Percentiles rank a stretch among this genome's conserved stretches.
phyloP scores from a whole-genome alignment of 805 yeast species.

The Metschnikowia sp. region DNA sequence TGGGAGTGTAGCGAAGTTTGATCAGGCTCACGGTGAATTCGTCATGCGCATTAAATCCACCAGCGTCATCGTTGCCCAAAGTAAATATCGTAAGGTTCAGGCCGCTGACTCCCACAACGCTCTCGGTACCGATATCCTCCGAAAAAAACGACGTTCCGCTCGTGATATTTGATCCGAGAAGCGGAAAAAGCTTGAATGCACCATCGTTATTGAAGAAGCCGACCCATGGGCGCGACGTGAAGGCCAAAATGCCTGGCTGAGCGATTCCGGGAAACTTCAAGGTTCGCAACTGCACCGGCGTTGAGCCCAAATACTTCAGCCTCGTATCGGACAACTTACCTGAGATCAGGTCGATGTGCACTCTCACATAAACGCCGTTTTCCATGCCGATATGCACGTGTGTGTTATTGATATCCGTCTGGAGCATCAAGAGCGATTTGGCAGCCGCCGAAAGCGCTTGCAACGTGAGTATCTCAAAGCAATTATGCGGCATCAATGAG shows the following conservation, averaged over 20 bases:
- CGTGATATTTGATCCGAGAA: conserved; percentile 39
- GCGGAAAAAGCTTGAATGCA: conserved; percentile 46
- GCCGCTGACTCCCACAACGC: conserved; percentile 60
- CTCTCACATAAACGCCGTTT: conserved; percentile 76
- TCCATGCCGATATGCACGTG: conserved; percentile 73
- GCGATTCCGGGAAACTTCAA: conserved; percentile 22
- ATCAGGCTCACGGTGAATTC: conserved; percentile 31
- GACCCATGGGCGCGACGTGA: conserved; percentile 56
- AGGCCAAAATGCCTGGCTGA: conserved; percentile 41
- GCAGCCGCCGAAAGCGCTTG: conserved; percentile 60
- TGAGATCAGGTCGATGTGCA: conserved; percentile 51
- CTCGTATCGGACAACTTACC: conserved; percentile 63
- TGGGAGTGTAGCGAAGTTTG: conserved; percentile 51
- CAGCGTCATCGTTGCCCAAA: conserved; percentile 36
- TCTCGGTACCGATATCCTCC: conserved; percentile 58
- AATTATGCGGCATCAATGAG: conserved; percentile 55
- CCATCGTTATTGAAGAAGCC: conserved; percentile 36
- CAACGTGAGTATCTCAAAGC: conserved; percentile 58
- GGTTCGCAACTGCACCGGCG: conserved; percentile 50
- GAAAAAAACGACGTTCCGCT: conserved; percentile 55
- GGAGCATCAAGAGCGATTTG: conserved; percentile 25
- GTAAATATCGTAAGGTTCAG: conserved; percentile 54
- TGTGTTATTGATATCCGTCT: conserved; percentile 15
- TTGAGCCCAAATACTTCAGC: conserved; percentile 70
- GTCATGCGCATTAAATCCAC: conserved; percentile 23